A percentile compares a stretch with the other conserved stretches of the same genome.
Conservation (phyloP, 2,329 filamentous ascomycete genomes). For the Botrytis fragariae region DNA sequence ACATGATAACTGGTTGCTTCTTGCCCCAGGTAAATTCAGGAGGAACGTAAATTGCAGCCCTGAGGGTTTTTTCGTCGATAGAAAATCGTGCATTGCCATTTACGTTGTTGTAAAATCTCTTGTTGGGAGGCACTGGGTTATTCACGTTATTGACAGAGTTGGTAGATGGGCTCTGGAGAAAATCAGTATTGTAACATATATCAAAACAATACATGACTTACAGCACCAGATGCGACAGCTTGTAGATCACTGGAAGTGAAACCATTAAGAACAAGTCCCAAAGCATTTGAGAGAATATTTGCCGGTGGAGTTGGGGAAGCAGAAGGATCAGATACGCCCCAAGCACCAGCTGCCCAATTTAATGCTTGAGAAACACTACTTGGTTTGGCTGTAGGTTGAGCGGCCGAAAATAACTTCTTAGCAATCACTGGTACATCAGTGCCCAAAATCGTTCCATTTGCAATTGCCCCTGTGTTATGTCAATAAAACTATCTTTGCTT, state of each 20-base stretch:
- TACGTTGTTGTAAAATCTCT: slow-evolving; percentile 30
- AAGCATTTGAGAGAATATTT: slow-evolving; percentile 23
- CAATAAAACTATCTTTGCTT: not conserved
- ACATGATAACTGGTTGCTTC: slow-evolving; percentile 49
- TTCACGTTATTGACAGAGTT: not conserved
- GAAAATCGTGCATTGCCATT: slow-evolving; percentile 48
- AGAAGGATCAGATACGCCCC: slow-evolving; percentile 11
- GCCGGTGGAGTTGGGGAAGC: slow-evolving; percentile 21
- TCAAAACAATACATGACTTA: not conserved
- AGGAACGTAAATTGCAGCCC: slow-evolving; percentile 53
- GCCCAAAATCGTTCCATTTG: slow-evolving; percentile 24
- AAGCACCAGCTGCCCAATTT: slow-evolving; percentile 17
- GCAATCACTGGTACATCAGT: slow-evolving; percentile 24
- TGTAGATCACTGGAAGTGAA: slow-evolving; percentile 24
- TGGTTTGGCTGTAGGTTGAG: slow-evolving; percentile 34
- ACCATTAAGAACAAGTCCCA: slow-evolving; percentile 25
- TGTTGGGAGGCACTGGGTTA: not conserved
- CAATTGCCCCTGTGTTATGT: slow-evolving; percentile 20
- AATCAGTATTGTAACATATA: not conserved
- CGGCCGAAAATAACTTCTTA: slow-evolving; percentile 26
- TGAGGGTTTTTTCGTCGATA: slow-evolving; percentile 46
- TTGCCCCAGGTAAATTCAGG: slow-evolving; percentile 47
- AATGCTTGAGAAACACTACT: slow-evolving; percentile 29
- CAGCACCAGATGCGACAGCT: slow-evolving; percentile 13
- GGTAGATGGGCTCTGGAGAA: not conserved